Base-by-base conservation (phyloP, 208 protist species). In the Leishmania guyanensis region DNA sequence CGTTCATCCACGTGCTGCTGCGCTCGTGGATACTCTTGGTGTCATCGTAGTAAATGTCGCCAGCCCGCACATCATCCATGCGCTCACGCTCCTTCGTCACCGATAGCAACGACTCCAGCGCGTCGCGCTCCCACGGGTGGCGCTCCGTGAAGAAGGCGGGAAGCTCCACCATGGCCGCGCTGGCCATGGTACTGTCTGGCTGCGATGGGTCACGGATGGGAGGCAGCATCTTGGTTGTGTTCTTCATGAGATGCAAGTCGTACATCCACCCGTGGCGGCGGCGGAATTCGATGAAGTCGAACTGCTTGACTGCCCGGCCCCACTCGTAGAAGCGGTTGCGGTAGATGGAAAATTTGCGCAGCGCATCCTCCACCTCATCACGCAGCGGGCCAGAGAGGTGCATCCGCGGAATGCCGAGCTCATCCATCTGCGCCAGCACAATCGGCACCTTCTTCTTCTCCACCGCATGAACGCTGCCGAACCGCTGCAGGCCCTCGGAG, bases 371-470 rank as follows among this genome's bases (percentile, higher is more conserved):
- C n/a, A 96, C 90, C 84, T 98, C 93, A 75, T 97, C 92, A 71
- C 89, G 88, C 39, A 98, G 83, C 26, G 91, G 89, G 70, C 78
- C 85, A n/a, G 95, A 97, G 29, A 98, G 91, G 71, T 95, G 88
- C 39, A 88, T 88, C 70, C 91, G 91, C 2, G 92, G 90, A 78
- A 98, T 95, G 74, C 95, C 95, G 54, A 97, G 87, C 29, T 91
- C 87, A 70, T 94, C 91, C 90, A 98, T 92, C 80, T 97, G 92
- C 68, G 90, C 76, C 53, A 98, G 83, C 17, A 98, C 87, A 14
- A 96, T 68, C 5, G 95, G 95, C n/a, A 98, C 84, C 77, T 95
- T 96, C 79, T 98, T 98, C 85, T 96, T 94, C 84, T 98, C 93
- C 60, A 93, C 90, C 33, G 86, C 89, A 82, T 96, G 91, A 20